Base-by-base conservation (phyloP, 2,329 filamentous ascomycete genomes). In the Penicillium sp. region DNA sequence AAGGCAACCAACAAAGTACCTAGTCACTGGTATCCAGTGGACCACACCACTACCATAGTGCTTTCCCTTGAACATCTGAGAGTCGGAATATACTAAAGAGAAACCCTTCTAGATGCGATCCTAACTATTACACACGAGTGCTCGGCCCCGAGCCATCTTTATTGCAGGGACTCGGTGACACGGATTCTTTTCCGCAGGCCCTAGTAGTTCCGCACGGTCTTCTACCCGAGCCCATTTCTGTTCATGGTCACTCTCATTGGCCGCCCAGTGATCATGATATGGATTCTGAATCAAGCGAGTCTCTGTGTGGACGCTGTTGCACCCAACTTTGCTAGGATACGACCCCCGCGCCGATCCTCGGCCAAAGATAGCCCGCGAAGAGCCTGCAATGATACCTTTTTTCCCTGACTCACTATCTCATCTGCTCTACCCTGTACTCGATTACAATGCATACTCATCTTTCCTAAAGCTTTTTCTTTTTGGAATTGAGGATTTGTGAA, bases 151-250 rank as follows among this genome's bases (percentile, higher is more conserved):
- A 18, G 20, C 20, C 20, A 23, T 23, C 20, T 3, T 23, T 23
- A 3, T 23, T 23, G 20, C 20, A 23, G 20, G 20, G 20, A 23
- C 20, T 23, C 20, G 20, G 20, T n/a, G n/a, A 35, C 27, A n/a
- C 57, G 57, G 57, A 60, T 60, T 57, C 48, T 60, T 60, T 59
- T 60, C 57, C 57, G 57, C 44, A 3, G 12, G 10, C 39, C 44
- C 41, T 47, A 33, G 39, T 42, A 32, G 49, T 38, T 42, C 27
- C 27, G 38, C 37, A 50, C 50, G 46, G 46, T 38, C 20, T 49
- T 56, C 49, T 54, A 28, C 33, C 53, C 55, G 51, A 56, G 31
- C 35, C 33, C 43, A 37, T 4, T 23, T 37, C 33, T 4, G 18
- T 10, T 37, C 10, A 18, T 20, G 15, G 1, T 6, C 2, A 50